Evolutionary conservation across 1,284 basidiomycete species (phyloP).

Genomic region (Ustanciosporium gigantosporum): DNA sequence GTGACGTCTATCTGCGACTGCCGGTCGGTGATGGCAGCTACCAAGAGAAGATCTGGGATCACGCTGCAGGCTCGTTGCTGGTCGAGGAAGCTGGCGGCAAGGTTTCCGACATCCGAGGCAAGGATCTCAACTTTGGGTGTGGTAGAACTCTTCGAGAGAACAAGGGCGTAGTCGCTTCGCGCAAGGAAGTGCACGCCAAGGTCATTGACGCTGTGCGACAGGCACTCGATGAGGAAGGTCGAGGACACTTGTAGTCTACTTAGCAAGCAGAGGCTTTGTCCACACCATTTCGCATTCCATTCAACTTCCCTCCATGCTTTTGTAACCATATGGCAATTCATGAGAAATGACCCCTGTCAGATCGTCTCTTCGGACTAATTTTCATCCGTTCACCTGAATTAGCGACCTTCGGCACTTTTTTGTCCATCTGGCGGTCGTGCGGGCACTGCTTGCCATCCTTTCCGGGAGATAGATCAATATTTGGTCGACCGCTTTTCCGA

Average conservation of each 20-base stretch:
- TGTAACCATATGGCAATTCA: too few relatives aligned
- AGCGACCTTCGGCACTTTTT: too few relatives aligned
- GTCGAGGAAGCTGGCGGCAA: conserved; percentile 87
- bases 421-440: too few relatives aligned
- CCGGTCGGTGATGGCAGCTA: conserved; percentile 79
- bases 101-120: conserved; percentile 80
- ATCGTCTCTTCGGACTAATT: too few relatives aligned
- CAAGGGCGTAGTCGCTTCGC: conserved; percentile 80
- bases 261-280: too few relatives aligned
- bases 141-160: conserved; percentile 85
- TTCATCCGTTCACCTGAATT: too few relatives aligned
- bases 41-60: conserved; percentile 93
- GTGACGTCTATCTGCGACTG: conserved; percentile 85
- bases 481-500: too few relatives aligned
- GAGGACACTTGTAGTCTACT: conserved; percentile 33
- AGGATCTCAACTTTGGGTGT: conserved; percentile 79
- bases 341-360: too few relatives aligned
- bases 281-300: background rate
- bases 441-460: too few relatives aligned
- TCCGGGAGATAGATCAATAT: too few relatives aligned
- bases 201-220: conserved; percentile 77
- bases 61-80: conserved; percentile 83
- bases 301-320: too few relatives aligned
- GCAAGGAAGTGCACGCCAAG: conserved; percentile 70
- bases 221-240: conserved; percentile 66